Base-by-base conservation (phyloP, 805 yeast species). In the Wickerhamiella nectarea region DNA sequence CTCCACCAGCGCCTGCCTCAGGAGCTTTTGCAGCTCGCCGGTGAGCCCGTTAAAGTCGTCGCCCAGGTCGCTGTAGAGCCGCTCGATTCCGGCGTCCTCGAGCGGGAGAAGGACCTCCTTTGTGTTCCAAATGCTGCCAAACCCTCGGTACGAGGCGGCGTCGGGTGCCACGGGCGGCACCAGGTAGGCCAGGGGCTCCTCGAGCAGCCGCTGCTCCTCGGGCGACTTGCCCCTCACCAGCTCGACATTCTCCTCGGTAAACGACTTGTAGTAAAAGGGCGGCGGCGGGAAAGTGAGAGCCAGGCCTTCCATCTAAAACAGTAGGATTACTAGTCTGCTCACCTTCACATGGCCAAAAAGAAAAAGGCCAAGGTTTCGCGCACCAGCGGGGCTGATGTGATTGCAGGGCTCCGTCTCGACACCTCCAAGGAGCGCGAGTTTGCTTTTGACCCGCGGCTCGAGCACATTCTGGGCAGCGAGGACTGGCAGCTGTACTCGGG, bases 261-360 rank as follows among this genome's bases (percentile, higher is more conserved):
- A 89, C 54, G 70, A 74, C 56, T 76, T 74, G 51, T 75, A 72
- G 56, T 75, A 84, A 7, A 82, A 81, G 7, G 98, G 98, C 2
- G 98, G 97, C 1, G 94, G 93, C 2, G 98, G 98, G 52, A 83
- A 91, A 34, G 89, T 68, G 6, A 95, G 76, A 12, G 95, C 71
- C 28, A 66, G 55, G 19, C 61, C 63, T 14, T 49, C 47, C 56
- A 53, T 53, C n/a, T n/a, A n/a, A n/a, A n/a, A n/a, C n/a, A n/a
- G n/a, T n/a, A n/a, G 4, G 12, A 3, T 9, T 17, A 7, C n/a
- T 11, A 11, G 15, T 10, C 14, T 15, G 24, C 8, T 21, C 24
- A 6, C 10, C 28, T 14, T 36, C 12, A 25, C n/a, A 46, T 46
- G 48, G 48, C 46, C 22, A 42, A 42, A 24, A 46, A 46, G 37